Base-by-base conservation (phyloP, 805 yeast species). In the Candida lessepsii region DNA sequence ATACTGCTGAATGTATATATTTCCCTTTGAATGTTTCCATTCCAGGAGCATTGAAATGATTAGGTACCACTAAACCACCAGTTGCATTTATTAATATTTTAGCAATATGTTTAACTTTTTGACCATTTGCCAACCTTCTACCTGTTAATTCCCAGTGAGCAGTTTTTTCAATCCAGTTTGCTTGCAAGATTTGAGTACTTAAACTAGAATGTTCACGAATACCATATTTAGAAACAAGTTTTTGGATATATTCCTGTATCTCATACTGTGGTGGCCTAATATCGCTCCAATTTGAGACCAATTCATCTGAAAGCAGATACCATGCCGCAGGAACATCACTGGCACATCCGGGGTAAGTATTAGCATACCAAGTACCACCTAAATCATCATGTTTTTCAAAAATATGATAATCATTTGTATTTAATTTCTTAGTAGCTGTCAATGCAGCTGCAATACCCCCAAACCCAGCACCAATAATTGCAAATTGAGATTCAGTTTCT, bases 311-410 rank as follows among this genome's bases (percentile, higher is more conserved):
- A 32, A 56, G 55, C 11, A 67, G 61, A 45, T 67, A 67, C 71
- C 70, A 68, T 18, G 63, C 39, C 2, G 71, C 71, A 6, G 73
- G 73, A 34, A 68, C 64, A 50, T 68, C 73, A 16, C 63, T 58
- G n/a, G 72, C 71, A 48, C 71, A 64, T 1, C 72, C 72, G 2
- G 73, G 73, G 43, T 67, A 68, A 4, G 71, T 63, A 46, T 68
- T 68, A 14, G 72, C 72, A 50, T 61, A 67, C 73, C 73, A 68
- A 17, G 72, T 67, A 11, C 73, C 72, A 13, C 73, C 72, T 47
- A 64, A 63, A 31, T 61, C 49, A 35, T 53, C 55, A 44, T 66
- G 71, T 41, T 63, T 65, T 41, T 68, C 73, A 38, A 68, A 64
- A 11, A 68, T 52, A 5, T 48, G 57, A 39, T 61, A 59, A 45